Percentiles rank a stretch among this genome's conserved stretches.
phyloP scores from a whole-genome alignment of 495 filamentous ascomycete genomes.

The Aspergillus steynii region DNA sequence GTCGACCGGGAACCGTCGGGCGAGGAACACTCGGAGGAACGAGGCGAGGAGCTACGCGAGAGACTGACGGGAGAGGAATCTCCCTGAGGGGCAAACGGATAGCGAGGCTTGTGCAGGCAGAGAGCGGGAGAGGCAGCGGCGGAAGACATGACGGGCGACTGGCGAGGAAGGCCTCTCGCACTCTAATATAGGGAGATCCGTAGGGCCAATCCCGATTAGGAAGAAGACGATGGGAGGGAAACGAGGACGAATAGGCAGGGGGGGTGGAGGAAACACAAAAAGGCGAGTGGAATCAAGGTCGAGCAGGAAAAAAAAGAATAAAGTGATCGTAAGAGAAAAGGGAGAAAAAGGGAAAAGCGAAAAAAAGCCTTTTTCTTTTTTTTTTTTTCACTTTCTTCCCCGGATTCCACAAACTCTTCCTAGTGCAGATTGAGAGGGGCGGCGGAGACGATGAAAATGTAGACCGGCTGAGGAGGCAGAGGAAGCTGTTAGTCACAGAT shows the following conservation, averaged over 20 bases:
- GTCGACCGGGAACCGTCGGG: slow-evolving; percentile 43
- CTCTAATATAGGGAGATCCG: slow-evolving; percentile 34
- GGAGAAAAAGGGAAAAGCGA: slow-evolving; percentile 14
- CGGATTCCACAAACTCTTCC: slow-evolving; percentile 32
- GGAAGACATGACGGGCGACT: slow-evolving; percentile 37
- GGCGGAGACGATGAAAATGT: slow-evolving; percentile 24
- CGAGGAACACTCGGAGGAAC: slow-evolving; percentile 37
- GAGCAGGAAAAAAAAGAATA: slow-evolving; percentile 2
- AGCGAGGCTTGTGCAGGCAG: slow-evolving; percentile 26
- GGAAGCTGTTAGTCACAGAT: slow-evolving; percentile 52
- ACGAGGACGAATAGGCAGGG: not conserved
- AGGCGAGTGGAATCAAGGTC: not conserved
- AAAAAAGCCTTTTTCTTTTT: slow-evolving; percentile 26
- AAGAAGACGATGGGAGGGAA: not conserved
- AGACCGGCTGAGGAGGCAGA: slow-evolving; percentile 19
- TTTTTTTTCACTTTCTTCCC: slow-evolving; percentile 29
- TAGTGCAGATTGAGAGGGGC: slow-evolving; percentile 25
- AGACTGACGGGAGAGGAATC: slow-evolving; percentile 24
- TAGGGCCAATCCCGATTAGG: slow-evolving; percentile 22
- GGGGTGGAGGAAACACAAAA: not conserved
- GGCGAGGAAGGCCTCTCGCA: slow-evolving; percentile 10
- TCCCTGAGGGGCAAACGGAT: slow-evolving; percentile 25
- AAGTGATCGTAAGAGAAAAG: slow-evolving; percentile 8
- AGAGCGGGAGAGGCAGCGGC: slow-evolving; percentile 23
- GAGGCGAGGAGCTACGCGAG: slow-evolving; percentile 41